Evolutionary conservation across 2,329 filamentous ascomycete species (phyloP).

Genomic region (Trichophyton verrucosum): DNA sequence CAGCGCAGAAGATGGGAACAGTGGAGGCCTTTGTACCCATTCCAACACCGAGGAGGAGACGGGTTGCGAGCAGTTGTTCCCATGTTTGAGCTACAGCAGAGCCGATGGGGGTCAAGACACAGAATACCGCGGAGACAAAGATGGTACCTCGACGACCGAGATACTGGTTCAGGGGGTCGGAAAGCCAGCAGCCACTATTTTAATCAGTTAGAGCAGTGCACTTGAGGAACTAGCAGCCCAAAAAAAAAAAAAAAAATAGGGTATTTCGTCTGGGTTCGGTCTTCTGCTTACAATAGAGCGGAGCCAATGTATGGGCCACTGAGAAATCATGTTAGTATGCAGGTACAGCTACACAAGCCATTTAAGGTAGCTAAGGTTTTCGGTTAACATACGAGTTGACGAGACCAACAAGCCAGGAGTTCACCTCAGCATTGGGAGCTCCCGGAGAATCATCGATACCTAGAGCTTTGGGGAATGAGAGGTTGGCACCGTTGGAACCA

Average conservation of each 20-base stretch:
- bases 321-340: constrained; percentile 7
- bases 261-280: not conserved
- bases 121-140: constrained; percentile 51
- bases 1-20: constrained; percentile 43
- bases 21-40: constrained; percentile 52
- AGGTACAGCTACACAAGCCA: constrained; percentile 7
- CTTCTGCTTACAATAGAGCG: constrained; percentile 33
- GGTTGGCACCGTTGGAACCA: constrained; percentile 42
- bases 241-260: not conserved
- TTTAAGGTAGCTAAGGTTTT: constrained; percentile 27
- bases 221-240: constrained; percentile 8
- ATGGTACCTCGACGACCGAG: constrained; percentile 53
- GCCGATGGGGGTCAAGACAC: constrained; percentile 56
- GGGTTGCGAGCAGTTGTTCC: constrained; percentile 44
- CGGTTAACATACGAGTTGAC: constrained; percentile 44
- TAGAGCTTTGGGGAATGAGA: constrained; percentile 38
- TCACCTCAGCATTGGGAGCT: constrained; percentile 29
- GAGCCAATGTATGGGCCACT: constrained; percentile 43
- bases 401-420: constrained; percentile 52
- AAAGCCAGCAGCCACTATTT: constrained; percentile 50
- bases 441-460: constrained; percentile 30
- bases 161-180: constrained; percentile 49
- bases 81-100: constrained; percentile 49
- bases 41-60: constrained; percentile 47
- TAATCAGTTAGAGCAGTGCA: not conserved